A percentile compares a stretch with the other conserved stretches of the same genome.
Evolutionary conservation across 192 early-diverging fungal species (phyloP).

Genomic region (Endogone sp.): DNA sequence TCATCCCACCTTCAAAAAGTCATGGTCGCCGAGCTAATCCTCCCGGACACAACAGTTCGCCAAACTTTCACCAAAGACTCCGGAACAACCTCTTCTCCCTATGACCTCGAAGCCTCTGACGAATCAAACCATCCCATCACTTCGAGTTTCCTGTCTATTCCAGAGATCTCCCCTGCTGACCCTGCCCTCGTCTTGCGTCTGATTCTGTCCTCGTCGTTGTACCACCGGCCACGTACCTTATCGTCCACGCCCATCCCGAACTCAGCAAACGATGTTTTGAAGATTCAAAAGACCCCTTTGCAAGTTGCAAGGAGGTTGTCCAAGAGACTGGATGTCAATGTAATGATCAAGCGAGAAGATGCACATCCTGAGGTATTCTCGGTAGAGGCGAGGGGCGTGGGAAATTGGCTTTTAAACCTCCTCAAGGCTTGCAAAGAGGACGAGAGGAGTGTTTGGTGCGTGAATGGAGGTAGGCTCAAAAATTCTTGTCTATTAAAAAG

Average conservation of each 20-base stretch:
- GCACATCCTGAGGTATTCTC: background rate
- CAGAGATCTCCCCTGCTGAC: background rate
- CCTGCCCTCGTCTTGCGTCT: background rate
- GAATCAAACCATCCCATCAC: background rate
- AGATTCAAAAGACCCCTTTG: background rate
- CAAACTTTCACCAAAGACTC: background rate
- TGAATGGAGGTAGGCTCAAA: background rate
- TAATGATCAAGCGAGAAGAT: background rate
- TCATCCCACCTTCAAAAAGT: background rate
- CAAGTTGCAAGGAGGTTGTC: background rate
- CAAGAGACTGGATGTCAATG: background rate
- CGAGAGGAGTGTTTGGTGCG: background rate
- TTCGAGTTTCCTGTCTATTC: background rate
- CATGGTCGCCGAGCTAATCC: background rate
- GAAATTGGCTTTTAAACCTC: background rate
- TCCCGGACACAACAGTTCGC: background rate
- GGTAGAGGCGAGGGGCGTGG: background rate
- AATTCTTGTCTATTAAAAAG: too few relatives aligned
- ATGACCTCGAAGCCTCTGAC: background rate
- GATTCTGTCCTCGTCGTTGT: background rate
- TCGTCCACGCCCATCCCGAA: background rate
- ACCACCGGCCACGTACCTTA: background rate
- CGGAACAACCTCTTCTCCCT: background rate
- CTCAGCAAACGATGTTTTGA: background rate
- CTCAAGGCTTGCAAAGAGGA: background rate